Evolutionary conservation across 148 eudicot species (phyloP), one percentile per base, ranked within the genome.

Genomic region (Polygonum maritimum): DNA sequence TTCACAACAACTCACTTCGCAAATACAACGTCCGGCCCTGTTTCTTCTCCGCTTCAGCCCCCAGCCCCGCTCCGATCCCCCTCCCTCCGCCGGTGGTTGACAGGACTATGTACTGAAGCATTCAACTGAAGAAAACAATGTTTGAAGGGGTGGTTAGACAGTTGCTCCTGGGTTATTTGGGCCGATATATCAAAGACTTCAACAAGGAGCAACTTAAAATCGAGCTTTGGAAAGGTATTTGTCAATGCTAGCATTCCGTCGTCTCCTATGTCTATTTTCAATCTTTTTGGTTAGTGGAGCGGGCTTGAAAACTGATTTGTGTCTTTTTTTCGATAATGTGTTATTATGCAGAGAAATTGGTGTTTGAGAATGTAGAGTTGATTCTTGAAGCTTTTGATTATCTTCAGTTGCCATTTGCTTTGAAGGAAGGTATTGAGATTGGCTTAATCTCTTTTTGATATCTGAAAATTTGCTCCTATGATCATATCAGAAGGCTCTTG

Each of bases 301-400:
- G 40, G 38, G 69, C 36, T 60, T 26, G 67, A 62, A 62, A 31
- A 63, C 69, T 31, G 69, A 63, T 31, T 31, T 63, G 3, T 63
- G 18, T 33, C 40, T 31, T 3, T 63, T 3, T 63, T 71, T 67
- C 36, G 58, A 19, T 78, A 18, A 35, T n/a, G 1, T 67, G 39
- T 8, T 62, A 15, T 82, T 49, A n/a, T 88, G 85, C 91, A 94
- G 97, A 94, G 86, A 95, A 94, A 86, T 95, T 94, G 35, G 79
- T 88, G 33, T 75, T 94, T 82, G 97, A 92, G 82, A 85, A 94
- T 81, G 98, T 94, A 73, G 97, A 94, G 80, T 84, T 94, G 79
- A 94, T 88, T 81, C 93, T 94, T 39, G 98, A 94, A 83, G 98
- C 98, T 18, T 94, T 94, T 85, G 98, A 94, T 76, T 86, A 91